These are phyloP conservation scores for Eimeria nieschulzi DNA, from an alignment of 169 alveolate species.

Conservation along the genomic window DNA sequence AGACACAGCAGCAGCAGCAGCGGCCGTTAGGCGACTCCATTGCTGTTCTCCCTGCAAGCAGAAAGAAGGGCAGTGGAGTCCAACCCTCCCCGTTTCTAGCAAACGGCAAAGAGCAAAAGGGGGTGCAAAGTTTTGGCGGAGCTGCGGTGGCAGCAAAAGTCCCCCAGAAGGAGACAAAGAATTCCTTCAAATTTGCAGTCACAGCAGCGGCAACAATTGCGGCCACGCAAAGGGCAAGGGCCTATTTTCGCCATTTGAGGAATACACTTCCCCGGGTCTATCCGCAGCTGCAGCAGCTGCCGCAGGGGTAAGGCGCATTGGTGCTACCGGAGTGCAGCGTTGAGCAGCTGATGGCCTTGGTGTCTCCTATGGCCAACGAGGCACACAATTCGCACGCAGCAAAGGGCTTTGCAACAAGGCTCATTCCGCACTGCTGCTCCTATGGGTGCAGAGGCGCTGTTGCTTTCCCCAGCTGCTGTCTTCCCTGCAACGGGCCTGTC, in stretches of 20 bases:
- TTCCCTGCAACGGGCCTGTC: not conserved
- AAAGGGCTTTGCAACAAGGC: not conserved
- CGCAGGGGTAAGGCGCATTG: not conserved
- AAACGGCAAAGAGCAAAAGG: too few relatives aligned
- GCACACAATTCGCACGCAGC: not conserved
- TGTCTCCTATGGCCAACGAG: not conserved
- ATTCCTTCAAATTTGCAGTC: not conserved
- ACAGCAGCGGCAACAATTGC: not conserved
- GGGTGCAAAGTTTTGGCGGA: too few relatives aligned
- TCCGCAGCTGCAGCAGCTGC: slow-evolving; percentile 11
- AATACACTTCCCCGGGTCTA: not conserved
- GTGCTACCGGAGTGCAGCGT: not conserved
- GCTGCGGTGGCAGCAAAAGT: too few relatives aligned
- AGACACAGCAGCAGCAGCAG: too few relatives aligned
- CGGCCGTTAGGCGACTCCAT: too few relatives aligned
- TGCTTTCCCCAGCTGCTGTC: not conserved
- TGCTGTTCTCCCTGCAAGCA: too few relatives aligned
- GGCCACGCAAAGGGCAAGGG: not conserved
- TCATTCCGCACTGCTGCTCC: not conserved
- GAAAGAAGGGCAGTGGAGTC: too few relatives aligned
- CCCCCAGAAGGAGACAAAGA: too few relatives aligned
- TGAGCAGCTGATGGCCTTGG: not conserved
- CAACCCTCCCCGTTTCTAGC: too few relatives aligned
- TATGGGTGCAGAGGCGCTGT: not conserved
- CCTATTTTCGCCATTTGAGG: not conserved